Conservation (phyloP, 2,329 filamentous ascomycete species). For the Venturia pyrina region DNA sequence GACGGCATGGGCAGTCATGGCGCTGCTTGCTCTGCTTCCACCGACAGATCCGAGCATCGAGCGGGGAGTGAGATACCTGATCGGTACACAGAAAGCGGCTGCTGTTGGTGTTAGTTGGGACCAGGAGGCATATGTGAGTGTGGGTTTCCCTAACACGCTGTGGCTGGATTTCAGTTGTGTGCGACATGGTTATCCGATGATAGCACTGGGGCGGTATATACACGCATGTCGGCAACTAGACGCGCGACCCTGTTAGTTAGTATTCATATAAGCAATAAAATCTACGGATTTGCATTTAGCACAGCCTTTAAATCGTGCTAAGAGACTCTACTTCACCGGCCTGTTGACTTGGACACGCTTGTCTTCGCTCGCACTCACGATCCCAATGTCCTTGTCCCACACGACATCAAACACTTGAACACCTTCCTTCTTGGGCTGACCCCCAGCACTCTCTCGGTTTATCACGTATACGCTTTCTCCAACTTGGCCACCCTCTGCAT, state of each 20-base stretch:
- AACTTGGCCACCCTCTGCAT: slow-evolving; percentile 38
- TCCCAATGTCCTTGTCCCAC: slow-evolving; percentile 80
- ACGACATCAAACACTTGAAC: slow-evolving; percentile 81
- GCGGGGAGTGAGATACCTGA: background rate
- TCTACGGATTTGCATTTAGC: no score
- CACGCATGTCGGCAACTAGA: background rate
- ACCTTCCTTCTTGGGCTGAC: slow-evolving; percentile 56
- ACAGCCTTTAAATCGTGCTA: no score
- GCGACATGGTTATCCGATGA: background rate
- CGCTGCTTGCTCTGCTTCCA: background rate
- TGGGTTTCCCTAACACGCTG: background rate
- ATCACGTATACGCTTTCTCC: slow-evolving; percentile 71
- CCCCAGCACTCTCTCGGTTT: slow-evolving; percentile 55
- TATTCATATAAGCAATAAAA: background rate
- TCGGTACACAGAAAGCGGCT: background rate
- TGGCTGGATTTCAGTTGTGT: background rate
- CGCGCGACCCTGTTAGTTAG: background rate
- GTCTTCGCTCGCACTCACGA: slow-evolving; percentile 87
- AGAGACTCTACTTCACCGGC: slow-evolving; percentile 20
- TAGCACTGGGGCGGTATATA: background rate
- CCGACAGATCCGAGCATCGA: background rate
- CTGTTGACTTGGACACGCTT: slow-evolving; percentile 89
- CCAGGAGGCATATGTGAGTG: background rate
- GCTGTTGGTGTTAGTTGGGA: background rate
- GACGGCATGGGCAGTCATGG: slow-evolving; percentile 8